A percentile compares a stretch with the other conserved stretches of the same genome.
phyloP scores from a whole-genome alignment of 2,329 filamentous ascomycete species.

The Bisporella sp. region DNA sequence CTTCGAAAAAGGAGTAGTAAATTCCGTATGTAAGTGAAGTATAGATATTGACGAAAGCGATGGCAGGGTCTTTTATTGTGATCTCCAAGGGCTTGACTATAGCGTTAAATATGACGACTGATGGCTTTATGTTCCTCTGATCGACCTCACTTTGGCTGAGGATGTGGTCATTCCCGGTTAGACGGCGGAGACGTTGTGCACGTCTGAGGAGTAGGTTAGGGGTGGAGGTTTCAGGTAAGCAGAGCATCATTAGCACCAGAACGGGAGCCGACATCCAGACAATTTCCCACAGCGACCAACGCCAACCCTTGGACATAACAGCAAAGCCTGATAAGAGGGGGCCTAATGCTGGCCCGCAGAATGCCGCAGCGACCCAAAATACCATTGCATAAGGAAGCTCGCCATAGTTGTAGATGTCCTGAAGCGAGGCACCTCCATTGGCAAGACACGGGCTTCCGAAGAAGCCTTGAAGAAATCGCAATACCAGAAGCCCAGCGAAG shows the following conservation, averaged over 20 bases:
- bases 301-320: conserved; percentile 50
- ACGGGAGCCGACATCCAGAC: conserved; percentile 54
- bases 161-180: conserved; percentile 42
- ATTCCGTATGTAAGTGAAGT: conserved; percentile 3
- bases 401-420: conserved; percentile 47
- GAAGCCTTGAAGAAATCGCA: conserved; percentile 59
- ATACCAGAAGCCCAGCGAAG: conserved; percentile 55
- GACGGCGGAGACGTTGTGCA: conserved; percentile 51
- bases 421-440: conserved; percentile 45
- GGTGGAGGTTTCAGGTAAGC: conserved; percentile 57
- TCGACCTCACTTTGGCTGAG: conserved; percentile 59
- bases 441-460: conserved; percentile 60
- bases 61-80: conserved; percentile 28
- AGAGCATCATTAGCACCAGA: conserved; percentile 53
- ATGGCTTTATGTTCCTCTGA: conserved; percentile 44
- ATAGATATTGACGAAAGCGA: conserved; percentile 54
- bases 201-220: conserved; percentile 55
- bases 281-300: conserved; percentile 59
- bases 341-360: conserved; percentile 47
- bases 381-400: conserved; percentile 52
- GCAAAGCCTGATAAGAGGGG: conserved; percentile 55
- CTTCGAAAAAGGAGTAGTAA: conserved; percentile 8
- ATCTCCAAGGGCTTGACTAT: conserved; percentile 10
- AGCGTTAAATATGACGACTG: conserved; percentile 34
- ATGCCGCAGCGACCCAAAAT: conserved; percentile 49